Evolutionary conservation across 2,329 filamentous ascomycete species (phyloP), one percentile per base, ranked within the genome.

Genomic region (Lachnellula arida): DNA sequence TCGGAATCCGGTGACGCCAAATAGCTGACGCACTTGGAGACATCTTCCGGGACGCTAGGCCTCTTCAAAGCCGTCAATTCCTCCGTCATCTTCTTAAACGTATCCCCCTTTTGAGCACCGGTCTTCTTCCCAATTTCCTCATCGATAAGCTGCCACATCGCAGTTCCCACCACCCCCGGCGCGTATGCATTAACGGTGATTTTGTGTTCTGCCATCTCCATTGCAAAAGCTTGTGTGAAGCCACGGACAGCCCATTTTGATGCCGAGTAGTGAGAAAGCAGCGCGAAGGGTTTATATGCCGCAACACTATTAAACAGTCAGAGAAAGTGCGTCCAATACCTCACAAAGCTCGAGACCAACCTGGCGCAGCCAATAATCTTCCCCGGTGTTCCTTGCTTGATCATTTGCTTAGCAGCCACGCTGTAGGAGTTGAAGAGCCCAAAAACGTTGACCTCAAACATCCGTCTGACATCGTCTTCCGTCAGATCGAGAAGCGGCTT

Each of bases 131-230:
- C 81, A 34, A 86, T 59, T 55, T 79, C 78, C 59, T 81, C 78
- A 58, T 88, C 86, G 53, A 88, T 87, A 2, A 81, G 65, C 46
- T 87, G 84, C 85, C 85, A 88, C 84, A 88, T 88, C 0, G 75
- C 73, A 0, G 84, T 87, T 0, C 79, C 82, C 0, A 88, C 83
- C 48, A 88, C 86, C 78, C 3, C 80, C 0, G 86, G 86, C 0
- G 82, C 84, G 62, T 88, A 88, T 0, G 80, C 79, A 61, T 88
- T 89, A 32, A 81, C 84, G 0, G 82, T 87, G 67, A 89, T 88
- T 56, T 82, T 75, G 65, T 88, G 78, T 49, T 73, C 70, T 0
- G 85, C 85, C 72, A 88, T 74, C 62, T 87, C 84, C 78, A 85
- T 82, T 0, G 85, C 85, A 60, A 85, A 86, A 0, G 78, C 81